phyloP scores from a whole-genome alignment of 345 rosid species.

The Gossypium rotundifolium region DNA sequence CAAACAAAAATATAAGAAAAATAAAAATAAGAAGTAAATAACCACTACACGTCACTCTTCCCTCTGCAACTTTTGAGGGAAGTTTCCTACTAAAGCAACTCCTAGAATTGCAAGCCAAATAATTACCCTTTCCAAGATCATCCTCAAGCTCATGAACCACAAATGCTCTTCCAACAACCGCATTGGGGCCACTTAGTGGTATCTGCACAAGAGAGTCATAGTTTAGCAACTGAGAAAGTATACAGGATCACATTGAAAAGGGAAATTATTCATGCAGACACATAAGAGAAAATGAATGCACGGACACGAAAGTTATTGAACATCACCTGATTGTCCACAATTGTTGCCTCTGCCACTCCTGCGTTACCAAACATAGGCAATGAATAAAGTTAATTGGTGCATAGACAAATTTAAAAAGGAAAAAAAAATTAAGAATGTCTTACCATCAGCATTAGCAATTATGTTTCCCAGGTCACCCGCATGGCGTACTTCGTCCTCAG shows the following conservation, averaged over 20 bases:
- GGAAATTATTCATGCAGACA: background rate
- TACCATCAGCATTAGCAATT: conserved; percentile 86
- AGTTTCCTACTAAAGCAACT: background rate
- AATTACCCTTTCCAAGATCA: conserved; percentile 90
- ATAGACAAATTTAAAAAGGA: background rate
- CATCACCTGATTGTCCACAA: conserved; percentile 69
- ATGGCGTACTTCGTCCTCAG: conserved; percentile 86
- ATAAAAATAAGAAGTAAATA: background rate
- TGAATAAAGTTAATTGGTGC: background rate
- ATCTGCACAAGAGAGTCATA: conserved; percentile 40
- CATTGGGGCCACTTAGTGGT: conserved; percentile 66
- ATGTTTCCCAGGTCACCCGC: conserved; percentile 99
- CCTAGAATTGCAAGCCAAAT: background rate
- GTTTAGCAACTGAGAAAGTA: conserved; percentile 7
- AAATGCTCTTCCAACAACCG: conserved; percentile 88
- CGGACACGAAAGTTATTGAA: background rate
- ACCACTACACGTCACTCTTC: background rate
- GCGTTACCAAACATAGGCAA: conserved; percentile 17
- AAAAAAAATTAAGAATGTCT: conserved; percentile 1
- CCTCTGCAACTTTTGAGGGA: background rate
- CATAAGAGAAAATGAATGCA: background rate
- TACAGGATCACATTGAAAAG: background rate
- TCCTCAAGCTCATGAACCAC: conserved; percentile 96
- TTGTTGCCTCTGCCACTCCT: conserved; percentile 93
- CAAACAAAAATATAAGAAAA: conserved; percentile 10